phyloP scores from a whole-genome alignment of 2,329 filamentous ascomycete species.

The Coniella vitis region DNA sequence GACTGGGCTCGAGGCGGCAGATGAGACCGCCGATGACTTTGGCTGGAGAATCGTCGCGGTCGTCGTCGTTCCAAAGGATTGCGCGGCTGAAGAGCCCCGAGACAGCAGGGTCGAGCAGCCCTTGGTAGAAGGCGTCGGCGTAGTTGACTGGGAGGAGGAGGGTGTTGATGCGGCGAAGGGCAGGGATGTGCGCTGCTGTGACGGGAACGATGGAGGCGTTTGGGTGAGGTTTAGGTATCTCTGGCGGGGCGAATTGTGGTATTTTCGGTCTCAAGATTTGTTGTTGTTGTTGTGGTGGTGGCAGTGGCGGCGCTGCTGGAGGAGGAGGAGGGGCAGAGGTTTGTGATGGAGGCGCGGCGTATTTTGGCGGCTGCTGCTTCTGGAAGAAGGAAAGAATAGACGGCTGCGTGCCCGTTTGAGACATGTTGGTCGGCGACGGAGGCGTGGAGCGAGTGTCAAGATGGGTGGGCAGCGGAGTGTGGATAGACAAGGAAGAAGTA shows the following conservation, averaged over 20 bases:
- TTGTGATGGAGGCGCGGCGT: conserved; percentile 32
- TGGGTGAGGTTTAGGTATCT: conserved; percentile 30
- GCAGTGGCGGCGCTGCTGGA: conserved; percentile 14
- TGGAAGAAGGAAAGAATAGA: conserved; percentile 60
- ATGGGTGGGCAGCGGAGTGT: too few species aligned
- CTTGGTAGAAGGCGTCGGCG: conserved; percentile 56
- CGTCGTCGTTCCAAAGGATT: conserved; percentile 47
- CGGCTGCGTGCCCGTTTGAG: conserved; percentile 23
- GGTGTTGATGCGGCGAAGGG: conserved; percentile 57
- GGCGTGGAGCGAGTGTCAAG: too few species aligned
- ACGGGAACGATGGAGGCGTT: conserved; percentile 48
- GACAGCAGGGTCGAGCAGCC: conserved; percentile 41
- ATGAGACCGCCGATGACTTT: conserved; percentile 57
- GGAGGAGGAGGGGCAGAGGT: conserved; percentile 18
- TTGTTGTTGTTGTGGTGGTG: conserved; percentile 18
- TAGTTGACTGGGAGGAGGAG: conserved; percentile 59
- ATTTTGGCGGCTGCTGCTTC: conserved; percentile 32
- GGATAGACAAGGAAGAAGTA: too few species aligned
- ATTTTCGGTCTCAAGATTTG: too few species aligned
- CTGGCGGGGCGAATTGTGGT: not conserved
- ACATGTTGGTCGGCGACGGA: not conserved
- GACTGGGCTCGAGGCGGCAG: conserved; percentile 52
- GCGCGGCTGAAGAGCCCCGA: conserved; percentile 52
- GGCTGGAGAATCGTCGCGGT: conserved; percentile 22
- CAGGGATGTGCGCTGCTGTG: conserved; percentile 43